A percentile compares a stretch with the other conserved stretches of the same genome.
Evolutionary conservation across 2,329 filamentous ascomycete species (phyloP).

Genomic region (Nemania bipapillata): DNA sequence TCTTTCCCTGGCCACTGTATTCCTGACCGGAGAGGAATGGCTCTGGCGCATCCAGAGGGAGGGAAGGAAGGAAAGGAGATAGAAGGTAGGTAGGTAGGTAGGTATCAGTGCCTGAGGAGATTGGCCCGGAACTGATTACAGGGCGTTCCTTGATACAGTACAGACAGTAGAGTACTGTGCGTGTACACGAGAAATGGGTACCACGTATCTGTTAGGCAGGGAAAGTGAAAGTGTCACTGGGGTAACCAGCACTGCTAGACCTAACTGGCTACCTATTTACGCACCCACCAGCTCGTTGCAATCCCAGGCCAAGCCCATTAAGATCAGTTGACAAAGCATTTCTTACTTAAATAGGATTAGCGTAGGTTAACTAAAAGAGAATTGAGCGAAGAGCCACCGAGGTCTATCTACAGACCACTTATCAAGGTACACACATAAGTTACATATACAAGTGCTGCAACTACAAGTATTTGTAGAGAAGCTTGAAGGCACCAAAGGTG

Average conservation of each 20-base stretch:
- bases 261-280: neutral
- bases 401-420: neutral
- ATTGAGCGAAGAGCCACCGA: constrained; percentile 4
- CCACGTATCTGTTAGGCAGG: neutral
- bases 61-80: constrained; percentile 29
- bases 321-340: constrained; percentile 16
- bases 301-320: constrained; percentile 6
- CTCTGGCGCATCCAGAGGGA: constrained; percentile 30
- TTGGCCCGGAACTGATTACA: constrained; percentile 23
- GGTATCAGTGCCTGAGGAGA: constrained; percentile 26
- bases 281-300: neutral
- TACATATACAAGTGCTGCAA: too few relatives aligned
- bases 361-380: neutral
- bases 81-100: constrained; percentile 4
- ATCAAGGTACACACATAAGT: too few relatives aligned
- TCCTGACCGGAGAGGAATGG: constrained; percentile 35
- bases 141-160: constrained; percentile 20
- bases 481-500: neutral
- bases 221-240: neutral
- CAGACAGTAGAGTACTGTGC: neutral
- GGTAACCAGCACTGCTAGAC: neutral
- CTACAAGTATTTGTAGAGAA: neutral
- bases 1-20: constrained; percentile 36
- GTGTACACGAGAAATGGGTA: neutral
- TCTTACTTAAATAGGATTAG: constrained; percentile 24